These are phyloP conservation scores for Dothideomycetes sp. DNA, from an alignment of 2,329 filamentous ascomycete species.

Conservation along the genomic window DNA sequence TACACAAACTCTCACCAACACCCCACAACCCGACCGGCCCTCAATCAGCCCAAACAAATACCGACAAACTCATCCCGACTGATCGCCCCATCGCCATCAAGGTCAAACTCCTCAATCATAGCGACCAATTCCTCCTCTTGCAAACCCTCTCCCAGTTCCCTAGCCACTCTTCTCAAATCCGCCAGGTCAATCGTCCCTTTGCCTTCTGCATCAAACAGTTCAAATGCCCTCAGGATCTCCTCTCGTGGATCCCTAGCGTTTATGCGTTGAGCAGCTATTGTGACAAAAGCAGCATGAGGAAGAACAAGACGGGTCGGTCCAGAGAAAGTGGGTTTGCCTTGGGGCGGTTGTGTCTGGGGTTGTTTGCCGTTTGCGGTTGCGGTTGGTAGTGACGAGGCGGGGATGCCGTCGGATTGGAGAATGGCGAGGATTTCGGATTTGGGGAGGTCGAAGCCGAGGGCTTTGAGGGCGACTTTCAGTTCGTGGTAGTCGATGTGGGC, in stretches of 20 bases:
- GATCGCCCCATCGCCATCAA: conserved; percentile 78
- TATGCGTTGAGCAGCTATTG: conserved; percentile 67
- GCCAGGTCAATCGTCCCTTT: conserved; percentile 86
- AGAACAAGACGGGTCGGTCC: conserved; percentile 55
- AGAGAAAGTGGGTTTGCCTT: conserved; percentile 20
- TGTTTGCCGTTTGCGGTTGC: not conserved
- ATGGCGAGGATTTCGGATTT: conserved; percentile 76
- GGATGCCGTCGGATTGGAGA: conserved; percentile 69
- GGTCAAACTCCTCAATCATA: conserved; percentile 98
- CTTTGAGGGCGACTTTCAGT: conserved; percentile 91
- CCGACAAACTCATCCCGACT: conserved; percentile 53
- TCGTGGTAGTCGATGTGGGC: conserved; percentile 94
- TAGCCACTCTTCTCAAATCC: conserved; percentile 75
- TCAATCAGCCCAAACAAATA: conserved; percentile 43
- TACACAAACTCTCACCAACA: too few species aligned
- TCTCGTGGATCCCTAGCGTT: conserved; percentile 74
- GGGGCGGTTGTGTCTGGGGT: conserved; percentile 38
- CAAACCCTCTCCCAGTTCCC: conserved; percentile 84
- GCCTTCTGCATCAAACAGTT: conserved; percentile 83
- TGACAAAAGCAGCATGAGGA: conserved; percentile 60
- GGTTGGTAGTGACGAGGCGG: conserved; percentile 24
- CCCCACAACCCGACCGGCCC: too few species aligned
- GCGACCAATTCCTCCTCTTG: conserved; percentile 85
- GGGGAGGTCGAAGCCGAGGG: conserved; percentile 82
- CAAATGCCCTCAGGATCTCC: conserved; percentile 83